Base-by-base conservation (phyloP, 148 eudicot species). In the Silene uniflora region DNA sequence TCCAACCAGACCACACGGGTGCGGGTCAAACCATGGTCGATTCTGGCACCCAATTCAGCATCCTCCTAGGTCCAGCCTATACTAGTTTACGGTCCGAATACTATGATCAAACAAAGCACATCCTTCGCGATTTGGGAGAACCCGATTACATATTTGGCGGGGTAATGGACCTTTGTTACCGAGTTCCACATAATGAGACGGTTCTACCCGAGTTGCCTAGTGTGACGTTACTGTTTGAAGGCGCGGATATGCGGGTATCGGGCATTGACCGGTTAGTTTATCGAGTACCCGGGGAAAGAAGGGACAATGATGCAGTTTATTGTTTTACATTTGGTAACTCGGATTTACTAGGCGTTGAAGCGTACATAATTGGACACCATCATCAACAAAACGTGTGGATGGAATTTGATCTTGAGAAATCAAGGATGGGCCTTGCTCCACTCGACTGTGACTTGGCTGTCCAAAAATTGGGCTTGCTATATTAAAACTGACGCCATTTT, bases 1-100 rank as follows among this genome's bases (percentile, higher is more conserved):
- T 85, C 32, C 86, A 77, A 32, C 97, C 97, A 3, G 97, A 91
- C 67, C 93, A 88, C 55, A 86, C 91, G 8, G 97, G 97, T 4
- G 93, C 97, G 72, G 97, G 97, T 68, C 97, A 79, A 17, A 85
- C 87, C 42, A 85, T 85, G 87, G 85, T 85, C 0, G 87, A 85
- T 55, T 85, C 87, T 2, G 97, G 97, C 13, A 91, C 97, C 49
- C 97, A 91, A 58, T 91, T 88, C 77, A 86, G 91, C 0, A 85
- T 89, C 79, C 82, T 91, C 1, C 88, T 91, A 6, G 97, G 91
- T 0, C 87, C 89, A 21, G 97, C 71, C 10, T 91, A 91, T 82
- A 79, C 79, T 27, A 86, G 84, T 0, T 64, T 91, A n/a, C 78
- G 73, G 42, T 75, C 80, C 78, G 95, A 90, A 73, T 85, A 82